Evolutionary conservation across 352 stramenopile genomes (phyloP).

Genomic region (Nothophytophthora sp.): DNA sequence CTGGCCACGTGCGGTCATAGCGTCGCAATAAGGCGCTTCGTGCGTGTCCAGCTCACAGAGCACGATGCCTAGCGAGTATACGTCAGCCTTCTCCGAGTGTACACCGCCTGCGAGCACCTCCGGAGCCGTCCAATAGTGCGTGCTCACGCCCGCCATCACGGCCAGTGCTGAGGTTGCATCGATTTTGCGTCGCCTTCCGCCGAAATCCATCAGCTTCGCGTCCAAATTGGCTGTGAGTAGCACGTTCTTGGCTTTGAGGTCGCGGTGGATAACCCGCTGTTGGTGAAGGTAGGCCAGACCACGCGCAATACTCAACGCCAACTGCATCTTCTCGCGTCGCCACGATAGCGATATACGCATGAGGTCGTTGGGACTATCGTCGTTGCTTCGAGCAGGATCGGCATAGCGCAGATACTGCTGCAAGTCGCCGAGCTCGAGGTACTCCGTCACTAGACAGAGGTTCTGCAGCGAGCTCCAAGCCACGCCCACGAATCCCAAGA

Average conservation of each 20-base stretch:
- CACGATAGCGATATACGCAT: constrained; percentile 35
- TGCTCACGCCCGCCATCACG: constrained; percentile 22
- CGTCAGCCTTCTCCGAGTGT: constrained; percentile 58
- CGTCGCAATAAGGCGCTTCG: constrained; percentile 28
- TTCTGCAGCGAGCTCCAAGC: constrained; percentile 40
- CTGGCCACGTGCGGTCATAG: constrained; percentile 8
- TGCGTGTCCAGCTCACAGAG: constrained; percentile 59
- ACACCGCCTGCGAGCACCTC: constrained; percentile 60
- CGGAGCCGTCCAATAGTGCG: constrained; percentile 66
- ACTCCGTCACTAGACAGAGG: constrained; percentile 52
- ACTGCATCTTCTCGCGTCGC: constrained; percentile 40
- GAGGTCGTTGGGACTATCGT: constrained; percentile 13
- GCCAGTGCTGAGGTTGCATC: constrained; percentile 5
- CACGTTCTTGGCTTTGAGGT: constrained; percentile 61
- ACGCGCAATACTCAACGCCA: constrained; percentile 45
- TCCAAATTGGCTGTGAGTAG: constrained; percentile 32
- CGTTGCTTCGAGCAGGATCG: constrained; percentile 2
- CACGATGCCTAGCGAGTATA: constrained; percentile 76
- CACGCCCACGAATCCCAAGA: constrained; percentile 44
- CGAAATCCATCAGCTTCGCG: constrained; percentile 47
- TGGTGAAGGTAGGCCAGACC: constrained; percentile 52
- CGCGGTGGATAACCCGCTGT: constrained; percentile 43
- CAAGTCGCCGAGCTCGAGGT: constrained; percentile 38
- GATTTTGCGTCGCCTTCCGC: constrained; percentile 7
- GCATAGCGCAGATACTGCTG: constrained; percentile 30